phyloP scores from a whole-genome alignment of 441 rosid genomes.

The Aleurites moluccanus region DNA sequence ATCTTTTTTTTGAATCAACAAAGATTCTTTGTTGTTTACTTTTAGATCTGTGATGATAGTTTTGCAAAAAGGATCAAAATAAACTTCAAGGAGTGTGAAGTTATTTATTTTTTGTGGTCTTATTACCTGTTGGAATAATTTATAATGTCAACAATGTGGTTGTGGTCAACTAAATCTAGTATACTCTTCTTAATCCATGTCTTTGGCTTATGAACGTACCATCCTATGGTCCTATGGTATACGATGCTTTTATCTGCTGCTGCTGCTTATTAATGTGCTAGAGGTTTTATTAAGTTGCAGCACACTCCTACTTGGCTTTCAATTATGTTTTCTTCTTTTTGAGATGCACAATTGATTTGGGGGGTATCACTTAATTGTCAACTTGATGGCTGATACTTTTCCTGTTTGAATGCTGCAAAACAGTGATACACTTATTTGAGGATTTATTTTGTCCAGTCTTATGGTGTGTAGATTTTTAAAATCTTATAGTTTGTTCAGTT shows the following conservation, averaged over 20 bases:
- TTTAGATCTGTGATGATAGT: too few species aligned
- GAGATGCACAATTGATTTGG: not conserved
- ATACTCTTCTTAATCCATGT: not conserved
- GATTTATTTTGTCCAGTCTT: not conserved
- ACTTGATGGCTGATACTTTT: conserved; percentile 2
- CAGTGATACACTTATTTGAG: not conserved
- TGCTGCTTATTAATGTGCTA: not conserved
- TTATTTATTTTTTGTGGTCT: not conserved
- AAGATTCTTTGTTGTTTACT: too few species aligned
- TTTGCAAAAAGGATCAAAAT: not conserved
- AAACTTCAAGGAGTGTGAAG: not conserved
- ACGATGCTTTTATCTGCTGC: not conserved
- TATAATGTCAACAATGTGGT: not conserved
- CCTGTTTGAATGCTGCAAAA: not conserved
- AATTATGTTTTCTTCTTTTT: not conserved
- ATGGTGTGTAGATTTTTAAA: not conserved
- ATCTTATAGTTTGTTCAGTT: conserved; percentile 5
- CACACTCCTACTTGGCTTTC: not conserved
- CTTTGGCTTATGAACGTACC: not conserved
- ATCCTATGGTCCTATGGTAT: not conserved
- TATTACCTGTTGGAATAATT: not conserved
- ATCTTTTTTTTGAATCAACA: too few species aligned
- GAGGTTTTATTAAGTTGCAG: conserved; percentile 1
- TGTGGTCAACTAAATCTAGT: not conserved
- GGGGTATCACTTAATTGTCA: not conserved